A percentile compares a stretch with the other conserved stretches of the same genome.
phyloP scores from a whole-genome alignment of 2,329 filamentous ascomycete species.

The Mycosphaerella sp. region DNA sequence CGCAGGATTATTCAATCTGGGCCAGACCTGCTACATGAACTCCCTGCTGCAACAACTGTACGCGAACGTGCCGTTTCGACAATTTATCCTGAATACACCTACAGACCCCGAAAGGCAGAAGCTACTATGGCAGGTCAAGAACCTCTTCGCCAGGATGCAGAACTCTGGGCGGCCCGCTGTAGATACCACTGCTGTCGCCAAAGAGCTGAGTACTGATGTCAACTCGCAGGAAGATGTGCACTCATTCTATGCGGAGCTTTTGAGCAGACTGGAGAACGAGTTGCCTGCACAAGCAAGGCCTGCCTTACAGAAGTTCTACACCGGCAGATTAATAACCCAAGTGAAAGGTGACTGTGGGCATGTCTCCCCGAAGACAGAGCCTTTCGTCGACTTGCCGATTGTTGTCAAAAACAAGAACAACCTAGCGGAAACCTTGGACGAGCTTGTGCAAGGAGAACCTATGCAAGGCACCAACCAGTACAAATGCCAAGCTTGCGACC shows the following conservation, averaged over 20 bases:
- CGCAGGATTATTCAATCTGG: slow-evolving; percentile 74
- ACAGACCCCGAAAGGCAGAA: slow-evolving; percentile 50
- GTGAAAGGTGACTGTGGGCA: slow-evolving; percentile 92
- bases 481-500: slow-evolving; percentile 85
- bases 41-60: slow-evolving; percentile 90
- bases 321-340: slow-evolving; percentile 86
- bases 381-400: slow-evolving; percentile 90
- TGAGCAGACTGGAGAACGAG: slow-evolving; percentile 84
- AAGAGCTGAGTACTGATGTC: slow-evolving; percentile 76
- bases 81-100: slow-evolving; percentile 62
- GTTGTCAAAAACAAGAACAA: slow-evolving; percentile 88
- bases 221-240: slow-evolving; percentile 96
- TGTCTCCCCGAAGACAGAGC: slow-evolving; percentile 82
- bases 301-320: slow-evolving; percentile 75
- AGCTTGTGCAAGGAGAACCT: slow-evolving; percentile 93
- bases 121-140: slow-evolving; percentile 70
- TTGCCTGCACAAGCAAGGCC: slow-evolving; percentile 62
- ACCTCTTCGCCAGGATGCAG: slow-evolving; percentile 80
- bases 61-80: slow-evolving; percentile 85
- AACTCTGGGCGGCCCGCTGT: slow-evolving; percentile 67
- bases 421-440: slow-evolving; percentile 79
- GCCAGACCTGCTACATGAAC: slow-evolving; percentile 96
- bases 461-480: slow-evolving; percentile 99
- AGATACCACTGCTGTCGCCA: slow-evolving; percentile 66
- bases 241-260: slow-evolving; percentile 91